Conservation (phyloP, 306 rosid genomes). For the Alnus glutinosa region DNA sequence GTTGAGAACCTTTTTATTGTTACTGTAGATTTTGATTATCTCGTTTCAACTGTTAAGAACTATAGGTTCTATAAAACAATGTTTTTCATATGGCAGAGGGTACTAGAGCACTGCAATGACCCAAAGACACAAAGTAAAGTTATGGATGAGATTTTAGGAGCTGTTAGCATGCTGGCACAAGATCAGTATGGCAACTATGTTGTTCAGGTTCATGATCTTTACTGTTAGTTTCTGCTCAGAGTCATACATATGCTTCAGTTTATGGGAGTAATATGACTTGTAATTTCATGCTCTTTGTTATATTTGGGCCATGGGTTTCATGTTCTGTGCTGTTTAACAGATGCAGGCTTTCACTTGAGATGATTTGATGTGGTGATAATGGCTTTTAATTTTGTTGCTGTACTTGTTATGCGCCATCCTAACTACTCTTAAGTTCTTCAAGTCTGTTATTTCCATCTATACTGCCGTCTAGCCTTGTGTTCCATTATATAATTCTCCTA, state of each 20-base stretch:
- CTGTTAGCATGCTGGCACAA: slow-evolving; percentile 95
- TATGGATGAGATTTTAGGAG: slow-evolving; percentile 92
- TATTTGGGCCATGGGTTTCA: not conserved
- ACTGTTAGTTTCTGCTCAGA: slow-evolving; percentile 7
- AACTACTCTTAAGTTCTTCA: not conserved
- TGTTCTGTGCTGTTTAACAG: not conserved
- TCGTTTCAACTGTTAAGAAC: not conserved
- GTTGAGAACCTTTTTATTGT: slow-evolving; percentile 30
- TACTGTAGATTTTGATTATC: not conserved
- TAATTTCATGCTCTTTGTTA: not conserved
- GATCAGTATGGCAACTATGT: slow-evolving; percentile 98
- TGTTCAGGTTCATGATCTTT: slow-evolving; percentile 70
- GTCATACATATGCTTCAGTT: not conserved
- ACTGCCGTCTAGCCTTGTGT: not conserved
- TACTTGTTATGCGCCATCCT: not conserved
- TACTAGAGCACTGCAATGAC: slow-evolving; percentile 82
- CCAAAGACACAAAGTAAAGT: slow-evolving; percentile 68
- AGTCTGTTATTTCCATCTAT: not conserved
- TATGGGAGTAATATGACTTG: not conserved
- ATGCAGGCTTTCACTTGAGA: not conserved
- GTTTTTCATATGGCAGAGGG: slow-evolving; percentile 59
- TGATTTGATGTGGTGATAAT: not conserved
- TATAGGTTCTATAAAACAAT: not conserved
- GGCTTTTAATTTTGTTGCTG: not conserved
- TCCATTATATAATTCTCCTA: too few relatives aligned